Evolutionary conservation across 1,284 basidiomycete genomes (phyloP).

Genomic region (Boletus smithii): DNA sequence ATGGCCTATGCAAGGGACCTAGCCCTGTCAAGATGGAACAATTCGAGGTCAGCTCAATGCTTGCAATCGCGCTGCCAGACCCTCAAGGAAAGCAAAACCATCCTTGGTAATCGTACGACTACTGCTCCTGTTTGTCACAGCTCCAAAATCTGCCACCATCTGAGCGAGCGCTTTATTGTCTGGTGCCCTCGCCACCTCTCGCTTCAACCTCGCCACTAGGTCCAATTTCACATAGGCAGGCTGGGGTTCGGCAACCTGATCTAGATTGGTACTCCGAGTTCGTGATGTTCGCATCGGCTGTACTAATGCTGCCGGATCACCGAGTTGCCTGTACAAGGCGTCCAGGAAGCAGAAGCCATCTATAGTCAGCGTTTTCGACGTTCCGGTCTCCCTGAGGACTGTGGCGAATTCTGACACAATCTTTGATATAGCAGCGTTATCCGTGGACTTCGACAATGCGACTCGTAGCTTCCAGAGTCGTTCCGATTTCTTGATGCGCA

Average conservation of each 20-base stretch:
- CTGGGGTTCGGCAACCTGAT: constrained; percentile 35
- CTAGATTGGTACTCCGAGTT: constrained; percentile 38
- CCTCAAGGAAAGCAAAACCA: constrained; percentile 66
- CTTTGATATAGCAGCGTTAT: constrained; percentile 51
- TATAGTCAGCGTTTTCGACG: constrained; percentile 63
- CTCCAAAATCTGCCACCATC: constrained; percentile 65
- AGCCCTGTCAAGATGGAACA: background rate
- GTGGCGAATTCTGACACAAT: constrained; percentile 56
- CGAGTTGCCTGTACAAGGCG: constrained; percentile 62
- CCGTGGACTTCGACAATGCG: constrained; percentile 43
- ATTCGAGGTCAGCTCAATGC: constrained; percentile 21
- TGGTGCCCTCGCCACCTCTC: constrained; percentile 48
- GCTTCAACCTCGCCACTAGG: constrained; percentile 52
- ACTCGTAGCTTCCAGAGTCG: constrained; percentile 47
- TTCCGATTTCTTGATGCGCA: constrained; percentile 48
- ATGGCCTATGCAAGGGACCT: background rate
- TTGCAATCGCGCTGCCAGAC: constrained; percentile 50
- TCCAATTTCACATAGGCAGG: constrained; percentile 53
- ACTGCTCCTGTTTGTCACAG: constrained; percentile 59
- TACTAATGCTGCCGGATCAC: constrained; percentile 57
- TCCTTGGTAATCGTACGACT: constrained; percentile 73
- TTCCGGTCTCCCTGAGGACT: constrained; percentile 58
- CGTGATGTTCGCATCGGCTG: constrained; percentile 50
- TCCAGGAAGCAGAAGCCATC: constrained; percentile 70
- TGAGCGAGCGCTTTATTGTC: constrained; percentile 54